Percentiles rank a stretch among this genome's conserved stretches.
phyloP scores from a whole-genome alignment of 2,329 filamentous ascomycete genomes.

The Arthrinium phaeospermum region DNA sequence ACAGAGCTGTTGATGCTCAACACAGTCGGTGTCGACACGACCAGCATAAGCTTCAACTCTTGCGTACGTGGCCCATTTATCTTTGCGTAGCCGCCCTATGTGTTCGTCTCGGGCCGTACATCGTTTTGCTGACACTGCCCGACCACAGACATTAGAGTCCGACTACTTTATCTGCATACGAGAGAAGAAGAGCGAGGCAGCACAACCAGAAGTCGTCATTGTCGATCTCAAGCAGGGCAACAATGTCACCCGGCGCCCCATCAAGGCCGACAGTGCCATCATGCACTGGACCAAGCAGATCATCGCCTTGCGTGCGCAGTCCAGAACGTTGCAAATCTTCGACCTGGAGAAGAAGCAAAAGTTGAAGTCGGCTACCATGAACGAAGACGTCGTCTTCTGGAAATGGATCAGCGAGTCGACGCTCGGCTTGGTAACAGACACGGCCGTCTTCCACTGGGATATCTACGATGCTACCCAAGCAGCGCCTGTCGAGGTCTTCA shows the following conservation, averaged over 20 bases:
- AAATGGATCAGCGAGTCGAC: constrained; percentile 95
- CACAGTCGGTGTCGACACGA: constrained; percentile 52
- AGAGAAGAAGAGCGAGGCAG: constrained; percentile 85
- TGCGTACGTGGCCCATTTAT: constrained; percentile 65
- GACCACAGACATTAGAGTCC: constrained; percentile 89
- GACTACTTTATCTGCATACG: constrained; percentile 96
- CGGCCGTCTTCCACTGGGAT: constrained; percentile 95
- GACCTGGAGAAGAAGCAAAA: constrained; percentile 92
- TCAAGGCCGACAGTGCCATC: constrained; percentile 99
- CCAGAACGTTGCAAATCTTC: constrained; percentile 95
- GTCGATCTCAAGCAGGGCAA: constrained; percentile 97
- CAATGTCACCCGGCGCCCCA: constrained; percentile 91
- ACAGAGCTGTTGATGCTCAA: constrained; percentile 81
- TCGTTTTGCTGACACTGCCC: constrained; percentile 21
- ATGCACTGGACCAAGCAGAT: constrained; percentile 98
- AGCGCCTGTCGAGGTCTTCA: constrained; percentile 87
- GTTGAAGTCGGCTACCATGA: constrained; percentile 95
- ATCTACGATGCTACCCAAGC: constrained; percentile 85
- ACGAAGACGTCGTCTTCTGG: constrained; percentile 98
- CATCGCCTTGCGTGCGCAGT: constrained; percentile 94
- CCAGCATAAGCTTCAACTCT: constrained; percentile 80
- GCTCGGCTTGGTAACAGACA: constrained; percentile 89
- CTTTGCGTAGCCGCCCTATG: neutral
- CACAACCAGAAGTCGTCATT: constrained; percentile 93
- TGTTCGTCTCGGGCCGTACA: neutral